Evolutionary conservation across 805 yeast genomes (phyloP).

Genomic region (Ogataea wickerhamii): DNA sequence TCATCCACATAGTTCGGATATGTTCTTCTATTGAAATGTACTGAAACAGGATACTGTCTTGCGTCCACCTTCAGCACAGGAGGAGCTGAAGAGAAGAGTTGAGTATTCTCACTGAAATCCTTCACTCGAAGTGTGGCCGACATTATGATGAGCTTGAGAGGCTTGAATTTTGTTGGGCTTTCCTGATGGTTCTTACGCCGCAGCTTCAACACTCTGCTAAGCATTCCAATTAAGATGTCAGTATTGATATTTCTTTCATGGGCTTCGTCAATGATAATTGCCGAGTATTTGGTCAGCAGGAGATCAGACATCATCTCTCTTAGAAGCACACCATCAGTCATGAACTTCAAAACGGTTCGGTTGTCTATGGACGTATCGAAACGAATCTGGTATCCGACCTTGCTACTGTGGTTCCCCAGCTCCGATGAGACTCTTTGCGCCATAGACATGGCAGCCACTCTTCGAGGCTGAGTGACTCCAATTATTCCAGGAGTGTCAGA

Average conservation of each 20-base stretch:
- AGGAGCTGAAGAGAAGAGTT: constrained; percentile 68
- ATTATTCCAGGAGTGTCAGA: constrained; percentile 85
- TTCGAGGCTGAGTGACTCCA: constrained; percentile 93
- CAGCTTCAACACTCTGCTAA: constrained; percentile 77
- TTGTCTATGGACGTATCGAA: constrained; percentile 66
- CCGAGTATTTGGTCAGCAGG: constrained; percentile 74
- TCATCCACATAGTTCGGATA: constrained; percentile 78
- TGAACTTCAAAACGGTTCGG: constrained; percentile 74
- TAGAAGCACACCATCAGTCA: constrained; percentile 92
- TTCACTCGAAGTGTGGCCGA: constrained; percentile 94
- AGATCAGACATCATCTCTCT: constrained; percentile 93
- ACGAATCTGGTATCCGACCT: constrained; percentile 79
- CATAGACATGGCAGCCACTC: constrained; percentile 94
- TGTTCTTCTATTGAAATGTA: constrained; percentile 84
- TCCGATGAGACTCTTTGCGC: constrained; percentile 76
- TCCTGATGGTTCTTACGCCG: constrained; percentile 52
- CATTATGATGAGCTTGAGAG: constrained; percentile 85
- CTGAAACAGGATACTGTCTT: constrained; percentile 89
- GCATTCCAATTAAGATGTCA: constrained; percentile 91
- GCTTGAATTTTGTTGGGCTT: constrained; percentile 48
- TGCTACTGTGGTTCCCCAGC: constrained; percentile 63
- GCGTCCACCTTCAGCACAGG: constrained; percentile 89
- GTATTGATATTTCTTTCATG: constrained; percentile 96
- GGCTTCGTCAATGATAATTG: constrained; percentile 92
- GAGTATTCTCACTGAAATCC: constrained; percentile 82